These are phyloP conservation scores for Triangularia setosa DNA, from an alignment of 2,329 filamentous ascomycete species.

Conservation along the genomic window DNA sequence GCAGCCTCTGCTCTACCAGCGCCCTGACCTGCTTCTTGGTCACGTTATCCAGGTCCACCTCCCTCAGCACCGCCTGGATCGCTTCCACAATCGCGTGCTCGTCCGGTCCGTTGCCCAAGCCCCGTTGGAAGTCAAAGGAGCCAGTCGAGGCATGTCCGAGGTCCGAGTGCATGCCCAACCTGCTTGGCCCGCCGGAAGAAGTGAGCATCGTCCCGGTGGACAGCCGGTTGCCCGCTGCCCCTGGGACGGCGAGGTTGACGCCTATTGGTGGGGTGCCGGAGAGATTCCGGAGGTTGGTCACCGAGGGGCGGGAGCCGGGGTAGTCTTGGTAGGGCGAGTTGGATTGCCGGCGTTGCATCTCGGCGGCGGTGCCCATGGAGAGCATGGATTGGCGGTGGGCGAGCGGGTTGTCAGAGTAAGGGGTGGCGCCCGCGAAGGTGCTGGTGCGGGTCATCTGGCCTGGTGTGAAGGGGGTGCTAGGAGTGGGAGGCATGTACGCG, in stretches of 20 bases:
- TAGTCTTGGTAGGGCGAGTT: slow-evolving; percentile 57
- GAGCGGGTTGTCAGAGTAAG: slow-evolving; percentile 50
- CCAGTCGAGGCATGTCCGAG: slow-evolving; percentile 45
- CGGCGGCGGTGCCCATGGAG: slow-evolving; percentile 54
- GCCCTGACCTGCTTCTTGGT: slow-evolving; percentile 94
- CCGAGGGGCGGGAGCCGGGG: slow-evolving; percentile 53
- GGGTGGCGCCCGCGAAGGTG: slow-evolving; percentile 38
- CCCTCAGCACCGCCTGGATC: slow-evolving; percentile 74
- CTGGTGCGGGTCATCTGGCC: slow-evolving; percentile 39
- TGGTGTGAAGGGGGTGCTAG: slow-evolving; percentile 61
- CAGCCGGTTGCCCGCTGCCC: slow-evolving; percentile 32
- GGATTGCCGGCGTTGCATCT: slow-evolving; percentile 48
- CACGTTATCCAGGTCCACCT: slow-evolving; percentile 92
- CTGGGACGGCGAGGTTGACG: slow-evolving; percentile 29
- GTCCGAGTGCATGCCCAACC: slow-evolving; percentile 38
- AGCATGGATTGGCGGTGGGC: slow-evolving; percentile 68
- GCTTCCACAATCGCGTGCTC: slow-evolving; percentile 79
- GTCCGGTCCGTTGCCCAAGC: slow-evolving; percentile 57
- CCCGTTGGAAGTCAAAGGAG: slow-evolving; percentile 60
- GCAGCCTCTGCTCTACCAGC: slow-evolving; percentile 86
- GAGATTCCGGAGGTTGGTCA: slow-evolving; percentile 53
- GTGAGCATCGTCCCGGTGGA: slow-evolving; percentile 47
- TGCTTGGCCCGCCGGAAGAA: slow-evolving; percentile 40
- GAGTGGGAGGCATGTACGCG: slow-evolving; percentile 79
- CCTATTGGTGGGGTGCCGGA: slow-evolving; percentile 43